Evolutionary conservation across 441 rosid species (phyloP).

Genomic region (Francoa sonchifolia): DNA sequence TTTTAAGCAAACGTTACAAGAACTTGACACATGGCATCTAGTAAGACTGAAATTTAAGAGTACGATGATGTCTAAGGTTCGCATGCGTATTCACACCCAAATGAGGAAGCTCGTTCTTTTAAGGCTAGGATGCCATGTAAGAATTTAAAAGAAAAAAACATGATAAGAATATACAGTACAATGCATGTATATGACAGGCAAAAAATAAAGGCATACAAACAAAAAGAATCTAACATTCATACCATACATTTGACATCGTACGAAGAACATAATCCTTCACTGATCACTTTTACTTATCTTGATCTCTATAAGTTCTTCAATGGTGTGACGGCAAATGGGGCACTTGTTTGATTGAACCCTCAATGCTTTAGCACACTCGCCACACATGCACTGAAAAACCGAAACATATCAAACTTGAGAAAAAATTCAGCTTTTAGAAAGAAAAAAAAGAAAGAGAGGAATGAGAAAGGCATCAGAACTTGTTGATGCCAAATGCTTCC

Average conservation of each 20-base stretch:
- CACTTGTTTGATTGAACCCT: slow-evolving; percentile 64
- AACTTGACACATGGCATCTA: too few relatives aligned
- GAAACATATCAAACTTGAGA: neutral
- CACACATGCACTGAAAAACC: slow-evolving; percentile 59
- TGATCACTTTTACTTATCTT: slow-evolving; percentile 34
- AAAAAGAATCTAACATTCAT: slow-evolving; percentile 13
- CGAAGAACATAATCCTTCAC: slow-evolving; percentile 16
- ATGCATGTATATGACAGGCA: slow-evolving; percentile 7
- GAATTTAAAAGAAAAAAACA: slow-evolving; percentile 25
- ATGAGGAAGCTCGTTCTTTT: too few relatives aligned
- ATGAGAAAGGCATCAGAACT: too few relatives aligned
- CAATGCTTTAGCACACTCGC: slow-evolving; percentile 62
- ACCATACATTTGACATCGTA: slow-evolving; percentile 15
- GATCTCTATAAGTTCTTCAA: slow-evolving; percentile 57
- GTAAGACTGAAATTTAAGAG: too few relatives aligned
- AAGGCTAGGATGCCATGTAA: too few relatives aligned
- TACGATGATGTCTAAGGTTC: too few relatives aligned
- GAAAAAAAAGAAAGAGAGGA: neutral
- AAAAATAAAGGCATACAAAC: slow-evolving; percentile 6
- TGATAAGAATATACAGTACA: slow-evolving; percentile 6
- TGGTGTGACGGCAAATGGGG: slow-evolving; percentile 72
- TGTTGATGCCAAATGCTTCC: too few relatives aligned
- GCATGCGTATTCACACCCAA: too few relatives aligned
- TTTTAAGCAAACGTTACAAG: too few relatives aligned
- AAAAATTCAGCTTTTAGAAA: neutral